phyloP scores from a whole-genome alignment of 2,329 filamentous ascomycete genomes.

The Mariannaea elegans region DNA sequence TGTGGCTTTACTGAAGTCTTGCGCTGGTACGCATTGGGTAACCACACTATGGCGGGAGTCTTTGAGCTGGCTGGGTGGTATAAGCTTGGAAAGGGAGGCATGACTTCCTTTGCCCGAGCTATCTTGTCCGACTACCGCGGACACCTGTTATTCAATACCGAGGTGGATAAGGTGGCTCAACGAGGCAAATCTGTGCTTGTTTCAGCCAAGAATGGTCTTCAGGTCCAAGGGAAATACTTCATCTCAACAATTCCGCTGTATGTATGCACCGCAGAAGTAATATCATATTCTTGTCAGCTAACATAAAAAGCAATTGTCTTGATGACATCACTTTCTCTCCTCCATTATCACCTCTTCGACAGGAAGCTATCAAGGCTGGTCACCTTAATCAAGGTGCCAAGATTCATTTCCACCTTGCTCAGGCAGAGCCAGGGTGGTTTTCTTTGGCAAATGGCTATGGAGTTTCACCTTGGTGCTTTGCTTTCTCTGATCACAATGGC shows the following conservation, averaged over 20 bases:
- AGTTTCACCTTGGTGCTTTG: constrained; percentile 19
- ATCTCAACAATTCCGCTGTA: constrained; percentile 30
- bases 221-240: not conserved
- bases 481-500: constrained; percentile 20
- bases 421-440: constrained; percentile 16
- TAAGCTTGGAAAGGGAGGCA: constrained; percentile 30
- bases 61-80: constrained; percentile 20
- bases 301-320: constrained; percentile 2
- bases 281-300: not conserved
- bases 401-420: constrained; percentile 22
- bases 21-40: constrained; percentile 28
- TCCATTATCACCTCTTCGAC: constrained; percentile 6
- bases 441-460: constrained; percentile 19
- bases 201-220: constrained; percentile 2
- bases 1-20: constrained; percentile 22
- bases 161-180: constrained; percentile 8
- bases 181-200: not conserved
- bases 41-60: constrained; percentile 13
- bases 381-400: constrained; percentile 27
- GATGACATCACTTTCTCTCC: constrained; percentile 3
- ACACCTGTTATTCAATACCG: constrained; percentile 17
- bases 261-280: not conserved
- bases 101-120: constrained; percentile 18
- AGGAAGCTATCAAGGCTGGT: constrained; percentile 15
- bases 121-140: constrained; percentile 13